A percentile compares a stretch with the other conserved stretches of the same genome.
Conservation (phyloP, 1,284 basidiomycete species). For the Apiotrichum porosum region DNA sequence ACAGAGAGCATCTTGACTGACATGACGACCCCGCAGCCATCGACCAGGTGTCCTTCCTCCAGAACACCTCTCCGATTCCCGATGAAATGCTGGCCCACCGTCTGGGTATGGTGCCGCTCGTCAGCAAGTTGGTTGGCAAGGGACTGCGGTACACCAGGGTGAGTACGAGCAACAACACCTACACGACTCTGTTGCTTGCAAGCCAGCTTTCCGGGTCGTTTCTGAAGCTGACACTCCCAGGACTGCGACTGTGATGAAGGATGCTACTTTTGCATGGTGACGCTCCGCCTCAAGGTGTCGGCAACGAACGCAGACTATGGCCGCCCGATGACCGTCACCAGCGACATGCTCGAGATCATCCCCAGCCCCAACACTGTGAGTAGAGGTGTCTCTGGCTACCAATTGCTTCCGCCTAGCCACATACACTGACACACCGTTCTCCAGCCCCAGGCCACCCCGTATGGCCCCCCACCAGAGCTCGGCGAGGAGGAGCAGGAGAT, state of each 20-base stretch:
- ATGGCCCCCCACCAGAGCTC: slow-evolving; percentile 36
- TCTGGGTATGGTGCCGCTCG: slow-evolving; percentile 87
- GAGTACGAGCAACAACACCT: too few relatives aligned
- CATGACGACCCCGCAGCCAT: slow-evolving; percentile 63
- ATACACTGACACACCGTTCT: too few relatives aligned
- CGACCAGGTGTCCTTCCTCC: slow-evolving; percentile 89
- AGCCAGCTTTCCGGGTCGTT: too few relatives aligned
- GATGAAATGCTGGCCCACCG: slow-evolving; percentile 98
- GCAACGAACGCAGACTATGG: slow-evolving; percentile 18
- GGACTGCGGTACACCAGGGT: slow-evolving; percentile 62
- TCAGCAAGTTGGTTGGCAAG: slow-evolving; percentile 77
- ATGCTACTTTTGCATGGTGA: slow-evolving; percentile 49
- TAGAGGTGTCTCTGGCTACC: neutral
- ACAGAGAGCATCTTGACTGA: too few relatives aligned
- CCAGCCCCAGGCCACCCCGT: slow-evolving; percentile 27
- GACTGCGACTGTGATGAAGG: slow-evolving; percentile 50
- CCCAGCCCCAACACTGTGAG: slow-evolving; percentile 30
- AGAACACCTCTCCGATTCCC: slow-evolving; percentile 88
- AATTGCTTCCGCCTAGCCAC: neutral
- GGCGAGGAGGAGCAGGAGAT: slow-evolving; percentile 39
- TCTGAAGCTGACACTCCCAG: too few relatives aligned
- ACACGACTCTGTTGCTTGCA: too few relatives aligned
- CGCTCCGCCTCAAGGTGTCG: slow-evolving; percentile 41
- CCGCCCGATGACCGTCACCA: slow-evolving; percentile 41
- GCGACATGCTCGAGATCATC: slow-evolving; percentile 44